Evolutionary conservation across 768 basidiomycete genomes (phyloP), one percentile per base, ranked within the genome.

Genomic region (Rhizopogon vulgaris): DNA sequence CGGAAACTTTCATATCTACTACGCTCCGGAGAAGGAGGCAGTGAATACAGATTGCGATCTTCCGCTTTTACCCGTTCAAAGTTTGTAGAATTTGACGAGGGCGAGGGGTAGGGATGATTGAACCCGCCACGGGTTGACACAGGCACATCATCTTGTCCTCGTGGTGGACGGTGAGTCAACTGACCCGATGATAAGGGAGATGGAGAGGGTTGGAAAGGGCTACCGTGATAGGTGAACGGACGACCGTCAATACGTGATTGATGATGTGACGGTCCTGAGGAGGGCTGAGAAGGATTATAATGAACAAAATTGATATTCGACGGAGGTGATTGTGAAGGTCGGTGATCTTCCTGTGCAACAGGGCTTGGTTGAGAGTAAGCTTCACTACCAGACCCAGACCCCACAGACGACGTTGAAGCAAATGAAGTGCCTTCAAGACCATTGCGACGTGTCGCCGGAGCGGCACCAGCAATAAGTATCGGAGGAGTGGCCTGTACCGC

Each of bases 321-420:
- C 5, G 83, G 82, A 15, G 86, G 85, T n/a, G 85, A 84, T 17
- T 85, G 85, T 15, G 85, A 85, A 1, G 82, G 79, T 14, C 78
- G 80, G 55, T 71, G 60, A 38, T 66, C 67, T 48, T 67, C 65
- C 28, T 63, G 60, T 36, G 64, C 63, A 52, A 74, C 64, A 42
- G 73, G 71, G 48, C 73, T 69, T 41, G 80, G 66, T 36, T 76
- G 76, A 45, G 74, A 68, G 60, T 77, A 85, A 42, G 74, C 69
- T 8, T 84, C 83, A 60, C 74, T 80, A 34, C 80, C 79, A 17
- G 80, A 79, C 25, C 71, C 71, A n/a, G 81, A 81, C 22, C 77
- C 78, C 25, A 76, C 69, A 42, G 81, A 75, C 3, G 79, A 78
- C 6, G 70, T 63, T 38, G 72, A 72, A 9, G 65, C 53, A 51